Percentiles rank a stretch among this genome's conserved stretches.
phyloP scores from a whole-genome alignment of 2,329 filamentous ascomycete species.

The Alternaria viburni region DNA sequence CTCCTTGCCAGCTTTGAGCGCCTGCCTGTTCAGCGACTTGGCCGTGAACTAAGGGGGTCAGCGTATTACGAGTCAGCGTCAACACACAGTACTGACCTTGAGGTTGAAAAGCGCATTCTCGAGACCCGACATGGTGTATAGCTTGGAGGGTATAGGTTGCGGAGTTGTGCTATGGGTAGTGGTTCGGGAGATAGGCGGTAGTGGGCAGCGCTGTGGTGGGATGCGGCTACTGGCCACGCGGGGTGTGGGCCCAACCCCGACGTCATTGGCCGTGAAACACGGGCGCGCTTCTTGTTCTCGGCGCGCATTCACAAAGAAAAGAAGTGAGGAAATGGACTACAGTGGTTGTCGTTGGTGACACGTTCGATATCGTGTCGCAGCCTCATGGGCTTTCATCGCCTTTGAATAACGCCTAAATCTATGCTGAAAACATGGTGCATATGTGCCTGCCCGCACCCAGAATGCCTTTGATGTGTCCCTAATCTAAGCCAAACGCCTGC shows the following conservation, averaged over 20 bases:
- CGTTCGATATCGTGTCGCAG: not conserved
- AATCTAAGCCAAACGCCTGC: slow-evolving; percentile 34
- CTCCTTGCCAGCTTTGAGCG: slow-evolving; percentile 66
- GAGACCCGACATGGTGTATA: slow-evolving; percentile 61
- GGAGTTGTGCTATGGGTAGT: slow-evolving; percentile 11
- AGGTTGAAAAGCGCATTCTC: slow-evolving; percentile 68
- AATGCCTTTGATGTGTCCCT: slow-evolving; percentile 18
- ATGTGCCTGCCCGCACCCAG: slow-evolving; percentile 5
- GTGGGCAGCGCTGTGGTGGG: slow-evolving; percentile 12
- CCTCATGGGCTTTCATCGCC: not conserved
- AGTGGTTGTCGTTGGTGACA: not conserved
- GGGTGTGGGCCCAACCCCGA: slow-evolving; percentile 33
- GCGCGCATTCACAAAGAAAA: slow-evolving; percentile 10
- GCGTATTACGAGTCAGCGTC: slow-evolving; percentile 10
- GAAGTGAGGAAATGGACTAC: not conserved
- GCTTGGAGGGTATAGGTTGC: slow-evolving; percentile 10
- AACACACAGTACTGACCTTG: slow-evolving; percentile 54
- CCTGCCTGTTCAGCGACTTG: slow-evolving; percentile 68
- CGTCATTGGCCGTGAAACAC: slow-evolving; percentile 13
- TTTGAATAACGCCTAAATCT: slow-evolving; percentile 7
- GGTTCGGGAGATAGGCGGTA: slow-evolving; percentile 21
- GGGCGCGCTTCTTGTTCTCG: not conserved
- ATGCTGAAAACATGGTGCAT: slow-evolving; percentile 12
- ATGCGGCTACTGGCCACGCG: slow-evolving; percentile 36
- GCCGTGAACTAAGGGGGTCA: slow-evolving; percentile 61